A percentile compares a stretch with the other conserved stretches of the same genome.
Evolutionary conservation across 371 early-diverging fungal species (phyloP).

Genomic region (Mortierella sp.): DNA sequence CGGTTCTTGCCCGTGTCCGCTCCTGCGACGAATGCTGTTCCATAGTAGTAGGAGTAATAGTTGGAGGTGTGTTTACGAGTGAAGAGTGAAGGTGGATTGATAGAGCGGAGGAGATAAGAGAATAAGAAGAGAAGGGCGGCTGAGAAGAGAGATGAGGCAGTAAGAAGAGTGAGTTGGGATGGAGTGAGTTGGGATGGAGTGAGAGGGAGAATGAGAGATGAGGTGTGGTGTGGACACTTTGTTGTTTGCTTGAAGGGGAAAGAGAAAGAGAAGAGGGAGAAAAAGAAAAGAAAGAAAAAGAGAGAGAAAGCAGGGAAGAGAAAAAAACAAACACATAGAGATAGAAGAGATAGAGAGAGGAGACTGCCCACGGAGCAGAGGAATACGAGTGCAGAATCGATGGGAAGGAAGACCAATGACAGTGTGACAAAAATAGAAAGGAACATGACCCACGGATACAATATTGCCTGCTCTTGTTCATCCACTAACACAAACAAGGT

Average conservation of each 20-base stretch:
- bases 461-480: not conserved
- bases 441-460: constrained; percentile 6
- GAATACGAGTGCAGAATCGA: not conserved
- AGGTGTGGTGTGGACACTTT: not conserved
- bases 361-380: constrained; percentile 3
- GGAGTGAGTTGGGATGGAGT: not conserved
- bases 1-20: constrained; percentile 25
- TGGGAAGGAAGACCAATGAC: not conserved
- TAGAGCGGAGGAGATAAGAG: not conserved
- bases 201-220: not conserved
- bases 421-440: not conserved
- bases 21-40: constrained; percentile 11
- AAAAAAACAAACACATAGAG: not conserved
- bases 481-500: not conserved
- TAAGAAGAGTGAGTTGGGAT: not conserved
- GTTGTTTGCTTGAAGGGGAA: not conserved
- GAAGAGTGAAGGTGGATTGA: not conserved
- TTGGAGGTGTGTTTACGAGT: not conserved
- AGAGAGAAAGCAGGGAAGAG: not conserved
- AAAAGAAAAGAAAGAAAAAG: not conserved
- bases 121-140: not conserved
- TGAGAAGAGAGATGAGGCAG: not conserved
- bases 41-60: constrained; percentile 1
- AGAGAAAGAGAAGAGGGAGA: not conserved
- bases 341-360: too few relatives aligned